Conservation (phyloP, 768 basidiomycete species). For the Boletus speciosus region DNA sequence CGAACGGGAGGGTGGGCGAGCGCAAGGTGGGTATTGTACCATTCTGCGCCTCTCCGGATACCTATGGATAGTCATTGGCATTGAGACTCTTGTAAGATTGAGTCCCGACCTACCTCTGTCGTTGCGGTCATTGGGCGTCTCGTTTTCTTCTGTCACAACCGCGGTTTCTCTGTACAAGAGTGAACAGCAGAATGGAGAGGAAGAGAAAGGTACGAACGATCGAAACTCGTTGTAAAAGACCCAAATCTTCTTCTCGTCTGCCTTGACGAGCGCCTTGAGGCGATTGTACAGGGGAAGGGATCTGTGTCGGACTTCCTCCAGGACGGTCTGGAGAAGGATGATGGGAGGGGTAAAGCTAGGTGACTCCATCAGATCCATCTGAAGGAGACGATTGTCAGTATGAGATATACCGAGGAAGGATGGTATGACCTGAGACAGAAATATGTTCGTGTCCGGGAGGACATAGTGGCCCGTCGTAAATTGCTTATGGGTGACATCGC, state of each 20-base stretch:
- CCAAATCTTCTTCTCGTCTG: slow-evolving; percentile 84
- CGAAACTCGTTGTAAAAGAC: slow-evolving; percentile 86
- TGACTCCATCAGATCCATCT: slow-evolving; percentile 96
- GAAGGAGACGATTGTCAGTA: slow-evolving; percentile 5
- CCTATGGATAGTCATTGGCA: slow-evolving; percentile 43
- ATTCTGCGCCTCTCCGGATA: slow-evolving; percentile 81
- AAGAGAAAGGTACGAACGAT: slow-evolving; percentile 48
- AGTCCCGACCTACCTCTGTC: slow-evolving; percentile 64
- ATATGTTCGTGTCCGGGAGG: slow-evolving; percentile 93
- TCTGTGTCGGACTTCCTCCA: slow-evolving; percentile 95
- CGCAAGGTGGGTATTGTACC: slow-evolving; percentile 78
- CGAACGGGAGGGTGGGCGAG: slow-evolving; percentile 50
- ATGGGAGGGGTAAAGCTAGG: slow-evolving; percentile 71
- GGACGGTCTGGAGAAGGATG: slow-evolving; percentile 89
- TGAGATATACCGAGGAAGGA: neutral
- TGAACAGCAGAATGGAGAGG: neutral
- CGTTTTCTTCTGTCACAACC: slow-evolving; percentile 68
- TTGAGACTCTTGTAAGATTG: neutral
- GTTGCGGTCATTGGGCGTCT: slow-evolving; percentile 91
- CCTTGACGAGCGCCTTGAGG: slow-evolving; percentile 76
- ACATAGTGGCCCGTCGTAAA: slow-evolving; percentile 75
- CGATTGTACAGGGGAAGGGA: slow-evolving; percentile 91
- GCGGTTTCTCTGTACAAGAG: slow-evolving; percentile 66
- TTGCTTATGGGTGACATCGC: slow-evolving; percentile 52
- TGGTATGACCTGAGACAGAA: slow-evolving; percentile 68